A percentile compares a stretch with the other conserved stretches of the same genome.
Conservation (phyloP, 805 yeast genomes). For the Barnettozyma pratensis region DNA sequence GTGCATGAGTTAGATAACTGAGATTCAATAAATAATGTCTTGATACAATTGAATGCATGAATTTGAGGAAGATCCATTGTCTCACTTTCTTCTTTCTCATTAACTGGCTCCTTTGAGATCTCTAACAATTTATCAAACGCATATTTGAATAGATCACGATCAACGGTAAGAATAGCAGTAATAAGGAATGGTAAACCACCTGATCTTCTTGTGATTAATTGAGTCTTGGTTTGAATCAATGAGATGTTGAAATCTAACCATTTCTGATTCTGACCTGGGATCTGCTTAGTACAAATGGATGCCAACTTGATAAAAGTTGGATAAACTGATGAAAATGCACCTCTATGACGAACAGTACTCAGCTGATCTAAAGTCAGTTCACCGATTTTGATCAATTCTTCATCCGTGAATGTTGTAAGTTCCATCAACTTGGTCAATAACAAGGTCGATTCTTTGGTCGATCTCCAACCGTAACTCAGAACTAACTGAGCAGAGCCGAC, state of each 20-base stretch:
- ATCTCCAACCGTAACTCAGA: slow-evolving; percentile 74
- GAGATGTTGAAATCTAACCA: slow-evolving; percentile 61
- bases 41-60: slow-evolving; percentile 85
- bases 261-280: slow-evolving; percentile 35
- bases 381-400: slow-evolving; percentile 35
- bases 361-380: slow-evolving; percentile 59
- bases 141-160: slow-evolving; percentile 35
- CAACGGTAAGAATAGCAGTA: slow-evolving; percentile 58
- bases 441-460: slow-evolving; percentile 67
- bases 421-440: slow-evolving; percentile 44
- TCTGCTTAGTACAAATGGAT: slow-evolving; percentile 39
- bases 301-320: slow-evolving; percentile 76
- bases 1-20: slow-evolving; percentile 50
- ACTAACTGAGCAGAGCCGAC: slow-evolving; percentile 41
- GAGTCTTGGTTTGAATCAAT: slow-evolving; percentile 50
- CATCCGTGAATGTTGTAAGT: slow-evolving; percentile 16
- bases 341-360: slow-evolving; percentile 75
- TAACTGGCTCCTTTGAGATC: slow-evolving; percentile 50
- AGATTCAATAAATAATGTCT: slow-evolving; percentile 68
- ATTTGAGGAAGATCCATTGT: slow-evolving; percentile 84
- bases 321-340: slow-evolving; percentile 85
- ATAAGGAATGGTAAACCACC: slow-evolving; percentile 86
- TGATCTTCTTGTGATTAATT: slow-evolving; percentile 79
- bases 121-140: slow-evolving; percentile 48
- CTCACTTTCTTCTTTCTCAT: slow-evolving; percentile 40